A percentile compares a stretch with the other conserved stretches of the same genome.
Evolutionary conservation across 2,329 filamentous ascomycete species (phyloP).

Genomic region (Sclerotinia sclerotiorum): DNA sequence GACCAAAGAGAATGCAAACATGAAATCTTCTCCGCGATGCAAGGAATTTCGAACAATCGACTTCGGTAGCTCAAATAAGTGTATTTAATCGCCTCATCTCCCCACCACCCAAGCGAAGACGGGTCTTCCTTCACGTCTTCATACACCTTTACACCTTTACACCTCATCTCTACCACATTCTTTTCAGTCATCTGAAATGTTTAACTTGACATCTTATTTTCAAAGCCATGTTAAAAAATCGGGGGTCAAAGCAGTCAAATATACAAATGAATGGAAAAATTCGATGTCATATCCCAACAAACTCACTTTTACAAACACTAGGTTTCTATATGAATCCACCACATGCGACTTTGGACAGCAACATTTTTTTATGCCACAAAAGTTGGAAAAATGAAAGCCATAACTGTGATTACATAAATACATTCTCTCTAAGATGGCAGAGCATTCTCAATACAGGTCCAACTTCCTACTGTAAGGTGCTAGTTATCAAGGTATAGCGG

Average conservation of each 20-base stretch:
- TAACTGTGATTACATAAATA: neutral
- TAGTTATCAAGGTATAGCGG: neutral
- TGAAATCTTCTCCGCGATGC: accelerated
- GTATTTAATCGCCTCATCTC: neutral
- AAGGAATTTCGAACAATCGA: neutral
- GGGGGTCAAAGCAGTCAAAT: too few species aligned
- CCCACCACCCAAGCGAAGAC: neutral
- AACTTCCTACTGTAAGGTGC: neutral
- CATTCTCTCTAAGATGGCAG: neutral
- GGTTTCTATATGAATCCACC: neutral
- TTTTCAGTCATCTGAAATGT: too few species aligned
- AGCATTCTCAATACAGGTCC: neutral
- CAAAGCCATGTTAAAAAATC: too few species aligned
- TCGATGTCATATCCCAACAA: too few species aligned
- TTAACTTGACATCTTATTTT: too few species aligned
- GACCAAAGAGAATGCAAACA: neutral
- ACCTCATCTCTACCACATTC: too few species aligned
- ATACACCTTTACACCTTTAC: neutral
- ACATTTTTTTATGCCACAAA: neutral
- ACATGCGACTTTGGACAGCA: neutral
- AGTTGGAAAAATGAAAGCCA: neutral
- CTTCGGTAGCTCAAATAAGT: neutral
- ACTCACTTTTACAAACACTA: too few species aligned
- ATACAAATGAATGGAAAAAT: too few species aligned
- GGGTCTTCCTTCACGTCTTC: too few species aligned